A percentile compares a stretch with the other conserved stretches of the same genome.
Conservation (phyloP, 768 basidiomycete genomes). For the Coprinopsis strossmayeri region DNA sequence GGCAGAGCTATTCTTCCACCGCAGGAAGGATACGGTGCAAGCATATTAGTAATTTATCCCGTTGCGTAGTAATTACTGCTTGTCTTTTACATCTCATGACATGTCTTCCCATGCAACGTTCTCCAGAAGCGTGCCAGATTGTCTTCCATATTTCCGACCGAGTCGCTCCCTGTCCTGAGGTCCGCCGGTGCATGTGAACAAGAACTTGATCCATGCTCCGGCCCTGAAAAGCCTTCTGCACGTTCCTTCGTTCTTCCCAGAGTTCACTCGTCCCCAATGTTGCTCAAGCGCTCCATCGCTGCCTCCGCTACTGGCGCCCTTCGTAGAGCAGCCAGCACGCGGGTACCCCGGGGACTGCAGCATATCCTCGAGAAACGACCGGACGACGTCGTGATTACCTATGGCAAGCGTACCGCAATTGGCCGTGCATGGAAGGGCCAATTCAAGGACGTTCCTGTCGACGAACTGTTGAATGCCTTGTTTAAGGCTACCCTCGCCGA, state of each 20-base stretch:
- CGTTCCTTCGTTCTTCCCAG: too few species aligned
- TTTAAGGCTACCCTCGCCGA: constrained; percentile 70
- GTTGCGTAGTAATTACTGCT: constrained; percentile 1
- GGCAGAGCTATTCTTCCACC: neutral
- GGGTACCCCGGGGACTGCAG: constrained; percentile 38
- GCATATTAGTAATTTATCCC: constrained; percentile 1
- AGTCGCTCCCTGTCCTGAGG: too few species aligned
- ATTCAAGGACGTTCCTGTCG: constrained; percentile 81
- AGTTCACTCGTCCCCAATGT: constrained; percentile 12
- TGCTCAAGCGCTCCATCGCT: constrained; percentile 12
- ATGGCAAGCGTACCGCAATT: constrained; percentile 85
- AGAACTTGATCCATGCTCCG: constrained; percentile 4
- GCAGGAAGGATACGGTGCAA: neutral
- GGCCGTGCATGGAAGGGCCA: constrained; percentile 89
- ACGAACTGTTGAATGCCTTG: constrained; percentile 77
- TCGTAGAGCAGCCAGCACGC: constrained; percentile 34
- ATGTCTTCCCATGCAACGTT: neutral
- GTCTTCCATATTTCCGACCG: neutral
- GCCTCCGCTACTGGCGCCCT: neutral
- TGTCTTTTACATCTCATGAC: neutral
- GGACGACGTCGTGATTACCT: constrained; percentile 86
- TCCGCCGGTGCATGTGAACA: too few species aligned
- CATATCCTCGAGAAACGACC: constrained; percentile 62
- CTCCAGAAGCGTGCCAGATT: neutral
- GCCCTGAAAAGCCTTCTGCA: too few species aligned